These are phyloP conservation scores for Podospora bellae-mahoneyi DNA, from an alignment of 495 filamentous ascomycete genomes.

Conservation along the genomic window DNA sequence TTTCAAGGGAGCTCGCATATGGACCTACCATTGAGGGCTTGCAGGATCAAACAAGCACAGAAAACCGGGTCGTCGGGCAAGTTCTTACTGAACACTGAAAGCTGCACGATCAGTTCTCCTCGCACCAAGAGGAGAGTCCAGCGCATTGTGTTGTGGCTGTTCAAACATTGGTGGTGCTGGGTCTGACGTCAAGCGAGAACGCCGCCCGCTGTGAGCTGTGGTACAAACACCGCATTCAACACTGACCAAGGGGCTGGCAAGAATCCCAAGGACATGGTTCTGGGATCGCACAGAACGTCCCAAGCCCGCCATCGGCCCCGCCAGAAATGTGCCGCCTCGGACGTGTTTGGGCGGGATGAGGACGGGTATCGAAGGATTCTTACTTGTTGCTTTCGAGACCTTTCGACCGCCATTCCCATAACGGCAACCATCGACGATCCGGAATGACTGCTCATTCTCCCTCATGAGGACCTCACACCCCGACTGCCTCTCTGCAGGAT, in stretches of 20 bases:
- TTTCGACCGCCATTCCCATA: background rate
- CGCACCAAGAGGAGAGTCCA: background rate
- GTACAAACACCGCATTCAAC: slow-evolving; percentile 16
- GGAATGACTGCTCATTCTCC: background rate
- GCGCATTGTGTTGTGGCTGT: background rate
- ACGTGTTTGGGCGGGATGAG: slow-evolving; percentile 25
- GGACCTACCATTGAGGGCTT: slow-evolving; percentile 15
- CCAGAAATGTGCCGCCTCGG: slow-evolving; percentile 26
- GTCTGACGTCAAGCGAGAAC: slow-evolving; percentile 24
- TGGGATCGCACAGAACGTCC: slow-evolving; percentile 31
- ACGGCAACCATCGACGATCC: background rate
- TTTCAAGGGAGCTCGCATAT: slow-evolving; percentile 21
- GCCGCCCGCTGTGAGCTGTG: slow-evolving; percentile 11
- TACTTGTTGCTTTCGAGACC: background rate
- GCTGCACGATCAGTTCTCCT: slow-evolving; percentile 1
- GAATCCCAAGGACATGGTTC: slow-evolving; percentile 37
- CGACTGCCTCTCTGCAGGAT: background rate
- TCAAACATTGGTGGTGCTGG: slow-evolving; percentile 13
- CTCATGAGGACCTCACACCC: background rate
- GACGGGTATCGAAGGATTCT: slow-evolving; percentile 28
- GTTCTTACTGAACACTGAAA: background rate
- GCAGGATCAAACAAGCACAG: slow-evolving; percentile 17
- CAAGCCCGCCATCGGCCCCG: slow-evolving; percentile 30
- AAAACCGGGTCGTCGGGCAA: slow-evolving; percentile 27
- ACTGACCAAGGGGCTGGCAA: slow-evolving; percentile 15